Conservation (phyloP, 2,329 filamentous ascomycete genomes). For the Aspergillus sp. region DNA sequence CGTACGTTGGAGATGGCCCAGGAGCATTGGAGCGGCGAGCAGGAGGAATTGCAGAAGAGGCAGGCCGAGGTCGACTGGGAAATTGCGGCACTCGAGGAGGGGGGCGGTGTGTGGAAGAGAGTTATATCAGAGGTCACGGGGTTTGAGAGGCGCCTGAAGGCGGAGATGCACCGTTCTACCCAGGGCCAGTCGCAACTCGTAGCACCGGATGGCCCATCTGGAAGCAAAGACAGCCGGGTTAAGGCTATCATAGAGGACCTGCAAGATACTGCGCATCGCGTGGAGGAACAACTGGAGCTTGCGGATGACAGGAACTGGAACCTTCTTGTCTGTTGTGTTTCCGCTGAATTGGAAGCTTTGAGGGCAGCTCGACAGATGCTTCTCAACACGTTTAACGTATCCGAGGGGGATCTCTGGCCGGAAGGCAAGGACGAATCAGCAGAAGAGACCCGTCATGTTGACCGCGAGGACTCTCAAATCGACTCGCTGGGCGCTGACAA, state of each 20-base stretch:
- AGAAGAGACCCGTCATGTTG: conserved; percentile 1
- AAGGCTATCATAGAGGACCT: conserved; percentile 36
- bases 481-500: conserved; percentile 20
- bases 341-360: conserved; percentile 52
- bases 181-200: conserved; percentile 14
- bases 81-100: conserved; percentile 49
- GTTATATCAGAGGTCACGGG: conserved; percentile 42
- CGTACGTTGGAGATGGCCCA: conserved; percentile 52
- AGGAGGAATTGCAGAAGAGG: conserved; percentile 34
- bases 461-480: conserved; percentile 5
- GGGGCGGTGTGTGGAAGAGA: conserved; percentile 49
- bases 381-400: conserved; percentile 21
- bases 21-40: conserved; percentile 47
- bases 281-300: conserved; percentile 42
- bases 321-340: conserved; percentile 52
- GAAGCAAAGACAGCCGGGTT: conserved; percentile 11
- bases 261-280: conserved; percentile 34
- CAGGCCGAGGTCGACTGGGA: conserved; percentile 43
- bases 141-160: conserved; percentile 37
- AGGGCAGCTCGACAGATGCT: conserved; percentile 31
- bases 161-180: conserved; percentile 24
- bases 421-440: conserved; percentile 1
- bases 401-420: conserved; percentile 10
- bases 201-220: conserved; percentile 5
- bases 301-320: conserved; percentile 51